These are phyloP conservation scores for Clitopilus passeckerianus DNA, from an alignment of 768 basidiomycete species.

Conservation along the genomic window DNA sequence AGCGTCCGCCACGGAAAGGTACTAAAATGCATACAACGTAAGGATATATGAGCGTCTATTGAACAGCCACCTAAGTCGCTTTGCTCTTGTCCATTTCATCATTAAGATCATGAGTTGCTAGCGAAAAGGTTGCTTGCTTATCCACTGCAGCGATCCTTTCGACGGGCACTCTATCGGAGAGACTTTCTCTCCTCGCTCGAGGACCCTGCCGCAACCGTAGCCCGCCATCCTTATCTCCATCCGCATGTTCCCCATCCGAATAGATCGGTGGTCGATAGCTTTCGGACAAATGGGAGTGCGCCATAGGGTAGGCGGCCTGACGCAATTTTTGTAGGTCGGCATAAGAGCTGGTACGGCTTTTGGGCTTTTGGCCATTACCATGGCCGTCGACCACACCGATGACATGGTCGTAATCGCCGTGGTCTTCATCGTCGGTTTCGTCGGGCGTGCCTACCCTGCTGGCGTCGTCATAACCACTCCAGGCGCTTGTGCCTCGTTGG, in stretches of 20 bases:
- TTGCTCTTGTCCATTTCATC: constrained; percentile 41
- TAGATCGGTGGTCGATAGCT: not conserved
- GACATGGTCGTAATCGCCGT: constrained; percentile 90
- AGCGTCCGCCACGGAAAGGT: not conserved
- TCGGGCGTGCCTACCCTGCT: constrained; percentile 69
- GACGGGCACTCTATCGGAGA: constrained; percentile 62
- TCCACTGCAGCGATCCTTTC: constrained; percentile 58
- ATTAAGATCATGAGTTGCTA: constrained; percentile 67
- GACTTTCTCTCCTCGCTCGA: constrained; percentile 54
- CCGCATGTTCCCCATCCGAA: not conserved
- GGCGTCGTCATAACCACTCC: constrained; percentile 63
- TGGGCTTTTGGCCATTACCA: constrained; percentile 25
- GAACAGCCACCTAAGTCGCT: not conserved
- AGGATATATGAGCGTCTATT: not conserved
- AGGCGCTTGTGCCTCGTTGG: constrained; percentile 78
- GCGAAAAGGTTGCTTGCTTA: constrained; percentile 49
- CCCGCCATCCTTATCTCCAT: constrained; percentile 28
- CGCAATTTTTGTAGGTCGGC: constrained; percentile 77
- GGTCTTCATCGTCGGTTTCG: constrained; percentile 81
- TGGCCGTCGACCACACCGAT: constrained; percentile 59
- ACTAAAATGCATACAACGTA: not conserved
- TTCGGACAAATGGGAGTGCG: constrained; percentile 13
- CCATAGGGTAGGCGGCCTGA: constrained; percentile 10
- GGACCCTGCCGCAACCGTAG: constrained; percentile 39
- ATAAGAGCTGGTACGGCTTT: constrained; percentile 68